Base-by-base conservation (phyloP, 345 rosid species). In the Linum usitatissimum region DNA sequence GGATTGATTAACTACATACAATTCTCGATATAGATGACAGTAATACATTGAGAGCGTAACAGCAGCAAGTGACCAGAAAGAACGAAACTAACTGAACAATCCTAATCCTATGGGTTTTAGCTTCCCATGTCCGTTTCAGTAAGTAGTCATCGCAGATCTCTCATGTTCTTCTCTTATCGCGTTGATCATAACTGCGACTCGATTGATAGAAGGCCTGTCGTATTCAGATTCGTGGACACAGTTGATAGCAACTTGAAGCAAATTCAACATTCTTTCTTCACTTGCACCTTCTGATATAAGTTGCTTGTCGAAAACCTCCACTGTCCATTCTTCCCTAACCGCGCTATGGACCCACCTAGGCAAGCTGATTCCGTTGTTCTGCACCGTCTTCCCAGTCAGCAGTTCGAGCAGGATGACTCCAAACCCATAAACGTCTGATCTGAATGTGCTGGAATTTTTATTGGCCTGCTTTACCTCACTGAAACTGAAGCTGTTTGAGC, bases 291-390 rank as follows among this genome's bases (percentile, higher is more conserved):
- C 79, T 18, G 61, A 28, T 54, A 81, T 63, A n/a, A 85, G 65
- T 0, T 68, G 59, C 79, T 73, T 79, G 63, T 85, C 87, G 30
- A 85, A 83, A 18, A 85, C 87, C 65, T 80, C 91, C 3, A 57
- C 86, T 0, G 87, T 85, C 87, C 87, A 77, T 70, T 82, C 91
- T 59, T 85, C 87, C 13, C 70, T 65, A 28, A 85, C 76, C 3
- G 74, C 86, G 0, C 81, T 71, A 15, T 71, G 76, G 64, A 85
- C 91, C 91, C 91, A 83, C 55, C 65, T 72, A 18, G 91, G 59
- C 66, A 85, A 59, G 68, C 79, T 72, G 2, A 71, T 63, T 9
- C 86, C 87, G 14, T 81, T 74, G 30, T 31, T 73, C 62, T 77
- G 75, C 31, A 73, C 77, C 39, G 69, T 64, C 68, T 74, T 83